A percentile compares a stretch with the other conserved stretches of the same genome.
Conservation (phyloP, 257 asterid species). For the Solanum sparsipilum region DNA sequence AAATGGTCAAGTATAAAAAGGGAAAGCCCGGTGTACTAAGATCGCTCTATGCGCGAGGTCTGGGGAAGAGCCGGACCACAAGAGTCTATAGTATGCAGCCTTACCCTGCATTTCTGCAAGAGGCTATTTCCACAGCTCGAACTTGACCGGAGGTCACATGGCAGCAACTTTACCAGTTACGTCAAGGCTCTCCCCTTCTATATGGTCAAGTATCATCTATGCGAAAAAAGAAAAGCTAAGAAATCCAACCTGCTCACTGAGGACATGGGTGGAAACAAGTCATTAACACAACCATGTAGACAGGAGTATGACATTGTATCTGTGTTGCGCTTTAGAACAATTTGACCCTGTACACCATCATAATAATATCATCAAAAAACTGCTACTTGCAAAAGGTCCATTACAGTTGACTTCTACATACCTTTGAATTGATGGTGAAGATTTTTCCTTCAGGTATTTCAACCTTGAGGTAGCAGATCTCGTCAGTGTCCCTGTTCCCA, state of each 20-base stretch:
- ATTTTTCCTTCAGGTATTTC: conserved; percentile 89
- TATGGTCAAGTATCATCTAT: background rate
- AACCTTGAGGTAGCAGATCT: conserved; percentile 86
- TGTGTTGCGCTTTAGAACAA: conserved; percentile 60
- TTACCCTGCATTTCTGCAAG: background rate
- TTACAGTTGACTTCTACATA: conserved; percentile 2
- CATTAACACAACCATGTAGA: conserved; percentile 64
- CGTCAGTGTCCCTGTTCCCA: conserved; percentile 95
- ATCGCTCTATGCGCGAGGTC: background rate
- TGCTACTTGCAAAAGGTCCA: background rate
- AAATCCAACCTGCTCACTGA: conserved; percentile 57
- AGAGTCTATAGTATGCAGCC: background rate
- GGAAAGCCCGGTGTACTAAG: background rate
- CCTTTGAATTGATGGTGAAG: conserved; percentile 92
- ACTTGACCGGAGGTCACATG: background rate
- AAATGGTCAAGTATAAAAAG: background rate
- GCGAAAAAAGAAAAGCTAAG: background rate
- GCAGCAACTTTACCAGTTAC: too few species aligned
- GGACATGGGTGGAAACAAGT: conserved; percentile 61
- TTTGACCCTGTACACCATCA: conserved; percentile 56
- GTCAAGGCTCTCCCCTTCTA: background rate
- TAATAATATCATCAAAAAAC: background rate
- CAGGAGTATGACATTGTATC: conserved; percentile 64
- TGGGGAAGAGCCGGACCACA: background rate
- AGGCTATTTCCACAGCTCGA: background rate